phyloP scores from a whole-genome alignment of 2,329 filamentous ascomycete species.

The Xylariomycetidae sp. region DNA sequence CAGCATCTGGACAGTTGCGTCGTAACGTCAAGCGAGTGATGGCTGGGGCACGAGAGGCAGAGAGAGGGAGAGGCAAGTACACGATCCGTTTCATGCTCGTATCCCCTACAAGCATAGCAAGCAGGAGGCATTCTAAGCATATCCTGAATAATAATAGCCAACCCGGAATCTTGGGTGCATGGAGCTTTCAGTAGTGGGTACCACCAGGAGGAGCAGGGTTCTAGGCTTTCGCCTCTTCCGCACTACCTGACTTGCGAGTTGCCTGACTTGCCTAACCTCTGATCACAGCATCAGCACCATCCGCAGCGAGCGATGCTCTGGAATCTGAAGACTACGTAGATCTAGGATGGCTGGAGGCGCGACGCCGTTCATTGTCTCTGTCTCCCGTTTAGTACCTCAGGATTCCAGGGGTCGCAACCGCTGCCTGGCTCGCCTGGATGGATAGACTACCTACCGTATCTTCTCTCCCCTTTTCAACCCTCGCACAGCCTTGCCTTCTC shows the following conservation, averaged over 20 bases:
- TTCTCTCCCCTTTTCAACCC: neutral
- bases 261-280: too few species aligned
- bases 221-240: constrained; percentile 1
- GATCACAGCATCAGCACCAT: too few species aligned
- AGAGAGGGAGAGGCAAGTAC: neutral
- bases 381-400: too few species aligned
- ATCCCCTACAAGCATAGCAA: neutral
- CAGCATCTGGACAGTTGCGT: too few species aligned
- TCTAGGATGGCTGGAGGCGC: too few species aligned
- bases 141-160: neutral
- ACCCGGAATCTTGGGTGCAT: constrained; percentile 3
- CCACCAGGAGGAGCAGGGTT: neutral
- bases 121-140: neutral
- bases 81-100: neutral
- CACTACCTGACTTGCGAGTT: too few species aligned
- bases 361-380: too few species aligned
- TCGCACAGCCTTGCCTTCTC: neutral
- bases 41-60: neutral
- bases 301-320: too few species aligned
- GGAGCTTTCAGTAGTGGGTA: neutral
- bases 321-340: too few species aligned
- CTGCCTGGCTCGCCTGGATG: neutral
- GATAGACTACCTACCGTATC: too few species aligned
- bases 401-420: too few species aligned
- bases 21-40: neutral